Evolutionary conservation across 768 basidiomycete genomes (phyloP).

Genomic region (Agrocybe chaxingu): DNA sequence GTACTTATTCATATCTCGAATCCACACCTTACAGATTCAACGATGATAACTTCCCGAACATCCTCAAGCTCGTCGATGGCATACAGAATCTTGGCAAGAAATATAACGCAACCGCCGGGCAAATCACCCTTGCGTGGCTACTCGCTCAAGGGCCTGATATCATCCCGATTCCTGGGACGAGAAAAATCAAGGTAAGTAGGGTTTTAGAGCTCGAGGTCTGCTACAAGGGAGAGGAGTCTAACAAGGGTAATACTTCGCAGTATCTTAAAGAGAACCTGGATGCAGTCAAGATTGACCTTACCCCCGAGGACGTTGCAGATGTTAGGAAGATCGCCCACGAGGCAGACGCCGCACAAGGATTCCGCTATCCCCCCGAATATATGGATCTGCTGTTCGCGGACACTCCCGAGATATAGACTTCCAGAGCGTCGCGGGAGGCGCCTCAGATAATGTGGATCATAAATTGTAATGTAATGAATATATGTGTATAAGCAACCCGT

Average conservation of each 20-base stretch:
- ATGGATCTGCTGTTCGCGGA: slow-evolving; percentile 23
- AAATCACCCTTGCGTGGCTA: slow-evolving; percentile 45
- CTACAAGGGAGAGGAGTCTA: background rate
- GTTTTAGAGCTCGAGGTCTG: background rate
- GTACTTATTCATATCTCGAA: no score
- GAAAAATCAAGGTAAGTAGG: slow-evolving; percentile 27
- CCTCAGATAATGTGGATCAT: no score
- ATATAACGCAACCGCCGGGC: slow-evolving; percentile 38
- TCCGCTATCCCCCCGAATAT: slow-evolving; percentile 26
- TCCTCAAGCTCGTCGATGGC: slow-evolving; percentile 34
- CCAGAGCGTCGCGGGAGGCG: background rate
- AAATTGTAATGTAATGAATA: no score
- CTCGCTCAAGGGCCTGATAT: slow-evolving; percentile 42
- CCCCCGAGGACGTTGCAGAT: slow-evolving; percentile 28
- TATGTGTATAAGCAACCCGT: background rate
- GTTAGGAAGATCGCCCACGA: slow-evolving; percentile 29
- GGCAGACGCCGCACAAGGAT: slow-evolving; percentile 22
- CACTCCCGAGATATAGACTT: slow-evolving; percentile 19
- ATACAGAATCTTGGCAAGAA: slow-evolving; percentile 32
- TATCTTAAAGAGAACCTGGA: slow-evolving; percentile 41
- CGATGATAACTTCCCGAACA: slow-evolving; percentile 43
- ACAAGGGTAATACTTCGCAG: slow-evolving; percentile 7
- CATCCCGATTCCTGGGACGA: slow-evolving; percentile 46
- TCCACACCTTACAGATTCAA: slow-evolving; percentile 20
- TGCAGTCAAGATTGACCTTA: slow-evolving; percentile 27